These are phyloP conservation scores for Fusarium neocosmosporiellum DNA, from an alignment of 2,329 filamentous ascomycete species.

Conservation along the genomic window DNA sequence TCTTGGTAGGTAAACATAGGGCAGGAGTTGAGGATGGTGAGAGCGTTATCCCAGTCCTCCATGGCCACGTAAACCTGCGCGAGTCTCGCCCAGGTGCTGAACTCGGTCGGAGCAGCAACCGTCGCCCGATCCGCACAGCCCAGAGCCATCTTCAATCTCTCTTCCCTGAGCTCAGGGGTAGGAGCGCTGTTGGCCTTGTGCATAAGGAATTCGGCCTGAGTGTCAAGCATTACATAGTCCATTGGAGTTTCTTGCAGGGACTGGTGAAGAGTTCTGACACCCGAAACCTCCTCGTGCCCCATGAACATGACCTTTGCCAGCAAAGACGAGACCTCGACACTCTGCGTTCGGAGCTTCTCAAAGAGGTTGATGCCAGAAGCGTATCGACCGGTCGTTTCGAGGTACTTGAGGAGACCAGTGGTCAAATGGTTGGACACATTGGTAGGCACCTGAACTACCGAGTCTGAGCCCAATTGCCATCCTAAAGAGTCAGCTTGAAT, in stretches of 20 bases:
- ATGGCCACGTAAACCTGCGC: slow-evolving; percentile 93
- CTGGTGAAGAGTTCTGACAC: slow-evolving; percentile 87
- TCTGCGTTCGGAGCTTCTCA: slow-evolving; percentile 90
- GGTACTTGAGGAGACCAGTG: slow-evolving; percentile 92
- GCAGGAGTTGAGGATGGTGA: slow-evolving; percentile 96
- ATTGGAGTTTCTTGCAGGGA: slow-evolving; percentile 92
- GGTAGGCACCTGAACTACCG: slow-evolving; percentile 96
- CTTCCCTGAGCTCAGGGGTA: slow-evolving; percentile 66
- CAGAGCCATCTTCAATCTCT: slow-evolving; percentile 84
- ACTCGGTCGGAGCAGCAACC: slow-evolving; percentile 94
- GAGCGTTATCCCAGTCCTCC: slow-evolving; percentile 96
- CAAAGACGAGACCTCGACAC: slow-evolving; percentile 93
- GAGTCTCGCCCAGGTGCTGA: slow-evolving; percentile 93
- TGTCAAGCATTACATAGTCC: slow-evolving; percentile 97
- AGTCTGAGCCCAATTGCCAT: slow-evolving; percentile 95
- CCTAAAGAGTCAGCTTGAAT: slow-evolving; percentile 61
- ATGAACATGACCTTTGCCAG: slow-evolving; percentile 92
- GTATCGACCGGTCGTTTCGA: slow-evolving; percentile 93
- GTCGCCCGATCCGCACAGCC: slow-evolving; percentile 96
- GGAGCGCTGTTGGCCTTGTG: slow-evolving; percentile 76
- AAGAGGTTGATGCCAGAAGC: slow-evolving; percentile 97
- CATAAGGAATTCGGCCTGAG: slow-evolving; percentile 91
- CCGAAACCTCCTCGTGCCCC: slow-evolving; percentile 97
- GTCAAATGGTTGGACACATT: slow-evolving; percentile 96
- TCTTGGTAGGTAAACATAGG: slow-evolving; percentile 99